Evolutionary conservation across 495 filamentous ascomycete genomes (phyloP), one percentile per base, ranked within the genome.

Genomic region (Immersiella caudata): DNA sequence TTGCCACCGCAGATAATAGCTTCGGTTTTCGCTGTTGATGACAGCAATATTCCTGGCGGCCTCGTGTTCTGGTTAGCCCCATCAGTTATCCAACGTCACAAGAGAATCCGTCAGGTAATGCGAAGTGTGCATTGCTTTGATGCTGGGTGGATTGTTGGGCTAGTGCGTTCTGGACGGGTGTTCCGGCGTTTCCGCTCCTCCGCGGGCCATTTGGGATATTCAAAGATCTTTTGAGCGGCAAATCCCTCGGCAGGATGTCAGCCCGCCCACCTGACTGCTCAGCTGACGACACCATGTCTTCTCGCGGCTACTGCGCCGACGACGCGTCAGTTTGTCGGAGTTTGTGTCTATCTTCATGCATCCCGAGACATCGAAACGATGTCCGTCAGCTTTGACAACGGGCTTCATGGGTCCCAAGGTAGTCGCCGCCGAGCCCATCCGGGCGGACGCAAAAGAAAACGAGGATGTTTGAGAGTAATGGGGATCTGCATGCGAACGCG

Each of bases 151-250:
- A 16, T 24, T 29, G 36, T 29, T 52, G 51, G 56, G 52, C 21
- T 57, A 65, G 51, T 22, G 63, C 26, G 5, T 35, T n/a, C 33
- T 57, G 24, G 51, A 35, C 49, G 26, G 33, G 56, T n/a, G 52
- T 33, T 58, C 52, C 63, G 63, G 63, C 51, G 26, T 52, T 64
- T 40, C 61, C 61, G 61, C 61, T 26, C 46, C 25, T 54, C 50
- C 40, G 26, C 33, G 46, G 26, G 29, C 24, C 50, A 20, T 57
- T 57, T 20, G 50, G 20, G 51, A 46, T 46, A 12, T 46, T 12
- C 2, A 46, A 12, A 46, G 40, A 46, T 46, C 40, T 12, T n/a
- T 18, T 46, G 40, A 18, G 2, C 11, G 40, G 40, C 40, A 46
- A 18, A 46, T 12, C 16, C 40, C 40, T 46, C 40, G 40, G 40